Conservation (phyloP, 768 basidiomycete species). For the Psilocybe tampanensis region DNA sequence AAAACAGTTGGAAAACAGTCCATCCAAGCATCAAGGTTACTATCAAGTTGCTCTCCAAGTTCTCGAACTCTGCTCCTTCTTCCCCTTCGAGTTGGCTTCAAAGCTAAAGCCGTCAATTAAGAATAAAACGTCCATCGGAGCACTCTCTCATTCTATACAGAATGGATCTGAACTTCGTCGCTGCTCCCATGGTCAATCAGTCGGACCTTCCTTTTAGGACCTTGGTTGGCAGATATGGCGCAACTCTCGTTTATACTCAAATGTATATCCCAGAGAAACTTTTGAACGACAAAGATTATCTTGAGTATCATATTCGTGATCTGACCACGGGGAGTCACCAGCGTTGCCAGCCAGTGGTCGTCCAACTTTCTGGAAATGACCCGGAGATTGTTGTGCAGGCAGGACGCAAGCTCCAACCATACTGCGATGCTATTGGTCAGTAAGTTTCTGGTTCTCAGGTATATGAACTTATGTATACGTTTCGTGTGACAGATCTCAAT, state of each 20-base stretch:
- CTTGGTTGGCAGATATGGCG: constrained; percentile 61
- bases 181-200: constrained; percentile 82
- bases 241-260: constrained; percentile 74
- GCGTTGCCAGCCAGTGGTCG: constrained; percentile 54
- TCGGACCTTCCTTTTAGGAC: constrained; percentile 76
- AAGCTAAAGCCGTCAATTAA: too few relatives aligned
- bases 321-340: constrained; percentile 36
- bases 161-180: constrained; percentile 42
- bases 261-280: constrained; percentile 72
- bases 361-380: constrained; percentile 76
- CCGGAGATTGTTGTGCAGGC: constrained; percentile 61
- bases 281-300: constrained; percentile 63
- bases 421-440: constrained; percentile 73
- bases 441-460: neutral
- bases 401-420: constrained; percentile 56
- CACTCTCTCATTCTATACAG: neutral
- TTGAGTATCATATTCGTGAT: constrained; percentile 63
- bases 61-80: too few relatives aligned
- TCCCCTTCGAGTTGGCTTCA: too few relatives aligned
- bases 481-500: constrained; percentile 60
- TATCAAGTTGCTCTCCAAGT: too few relatives aligned
- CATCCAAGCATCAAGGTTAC: too few relatives aligned
- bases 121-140: too few relatives aligned
- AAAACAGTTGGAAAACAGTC: too few relatives aligned
- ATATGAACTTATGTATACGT: neutral